Conservation (phyloP, 2,329 filamentous ascomycete genomes). For the Aspergillus jensenii region DNA sequence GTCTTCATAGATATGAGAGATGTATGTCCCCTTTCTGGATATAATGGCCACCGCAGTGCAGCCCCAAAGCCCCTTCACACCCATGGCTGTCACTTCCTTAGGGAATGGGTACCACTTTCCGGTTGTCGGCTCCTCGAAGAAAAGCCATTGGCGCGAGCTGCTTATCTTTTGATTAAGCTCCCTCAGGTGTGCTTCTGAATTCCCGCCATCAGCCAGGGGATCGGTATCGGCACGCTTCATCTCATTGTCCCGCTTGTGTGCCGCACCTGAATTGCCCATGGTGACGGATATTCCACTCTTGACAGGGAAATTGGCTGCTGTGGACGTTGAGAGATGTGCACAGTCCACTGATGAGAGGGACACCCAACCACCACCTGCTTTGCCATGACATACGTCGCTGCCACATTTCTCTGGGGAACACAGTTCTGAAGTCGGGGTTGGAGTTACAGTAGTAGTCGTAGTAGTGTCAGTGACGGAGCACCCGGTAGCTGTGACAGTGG, state of each 20-base stretch:
- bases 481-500: constrained; percentile 1
- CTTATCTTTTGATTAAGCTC: background rate
- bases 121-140: background rate
- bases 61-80: background rate
- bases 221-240: background rate
- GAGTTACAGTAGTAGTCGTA: background rate
- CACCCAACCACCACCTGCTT: background rate
- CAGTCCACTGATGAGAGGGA: background rate
- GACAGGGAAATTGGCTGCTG: background rate
- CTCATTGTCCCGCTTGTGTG: too few species aligned
- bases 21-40: background rate
- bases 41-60: constrained; percentile 4
- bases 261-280: background rate
- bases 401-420: background rate
- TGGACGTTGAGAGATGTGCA: background rate
- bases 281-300: background rate
- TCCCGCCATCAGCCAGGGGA: background rate
- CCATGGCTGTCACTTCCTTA: background rate
- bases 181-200: background rate
- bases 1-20: constrained; percentile 1
- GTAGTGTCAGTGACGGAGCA: constrained; percentile 8
- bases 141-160: background rate
- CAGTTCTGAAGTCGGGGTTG: background rate
- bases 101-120: background rate
- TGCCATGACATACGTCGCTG: background rate